Percentiles rank a stretch among this genome's conserved stretches.
Conservation (phyloP, 306 rosid species). For the Prunus persica region DNA sequence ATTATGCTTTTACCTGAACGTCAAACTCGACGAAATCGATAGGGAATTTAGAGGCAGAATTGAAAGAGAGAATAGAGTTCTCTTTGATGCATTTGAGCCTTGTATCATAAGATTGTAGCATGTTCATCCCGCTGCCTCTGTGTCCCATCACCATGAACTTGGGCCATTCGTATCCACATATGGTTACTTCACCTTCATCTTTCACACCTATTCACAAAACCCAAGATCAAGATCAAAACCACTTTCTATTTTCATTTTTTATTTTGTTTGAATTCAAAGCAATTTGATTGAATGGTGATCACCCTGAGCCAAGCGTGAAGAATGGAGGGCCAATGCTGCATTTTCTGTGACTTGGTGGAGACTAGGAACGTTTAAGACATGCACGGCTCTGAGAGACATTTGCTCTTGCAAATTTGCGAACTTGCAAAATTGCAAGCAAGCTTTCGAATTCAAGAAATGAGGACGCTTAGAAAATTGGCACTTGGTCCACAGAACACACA, state of each 20-base stretch:
- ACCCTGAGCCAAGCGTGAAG: constrained; percentile 18
- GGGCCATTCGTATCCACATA: constrained; percentile 8
- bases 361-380: constrained; percentile 49
- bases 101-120: constrained; percentile 53
- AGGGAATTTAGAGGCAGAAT: constrained; percentile 49
- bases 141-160: constrained; percentile 75
- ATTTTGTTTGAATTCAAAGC: not conserved
- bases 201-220: not conserved
- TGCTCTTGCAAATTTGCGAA: constrained; percentile 6
- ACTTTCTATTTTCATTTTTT: not conserved
- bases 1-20: constrained; percentile 58
- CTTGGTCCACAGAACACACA: not conserved
- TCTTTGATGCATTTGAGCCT: constrained; percentile 65
- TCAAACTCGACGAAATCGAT: constrained; percentile 73
- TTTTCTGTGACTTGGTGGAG: constrained; percentile 32
- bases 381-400: constrained; percentile 49
- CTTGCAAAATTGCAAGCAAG: constrained; percentile 7
- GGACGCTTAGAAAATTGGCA: not conserved
- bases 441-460: not conserved
- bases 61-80: constrained; percentile 68
- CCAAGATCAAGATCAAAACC: not conserved
- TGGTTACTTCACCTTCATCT: not conserved
- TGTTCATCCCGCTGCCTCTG: constrained; percentile 79
- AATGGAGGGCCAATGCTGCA: constrained; percentile 25
- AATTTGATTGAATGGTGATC: not conserved